phyloP scores from a whole-genome alignment of 805 yeast species.

The Metschnikowia colocasiae region DNA sequence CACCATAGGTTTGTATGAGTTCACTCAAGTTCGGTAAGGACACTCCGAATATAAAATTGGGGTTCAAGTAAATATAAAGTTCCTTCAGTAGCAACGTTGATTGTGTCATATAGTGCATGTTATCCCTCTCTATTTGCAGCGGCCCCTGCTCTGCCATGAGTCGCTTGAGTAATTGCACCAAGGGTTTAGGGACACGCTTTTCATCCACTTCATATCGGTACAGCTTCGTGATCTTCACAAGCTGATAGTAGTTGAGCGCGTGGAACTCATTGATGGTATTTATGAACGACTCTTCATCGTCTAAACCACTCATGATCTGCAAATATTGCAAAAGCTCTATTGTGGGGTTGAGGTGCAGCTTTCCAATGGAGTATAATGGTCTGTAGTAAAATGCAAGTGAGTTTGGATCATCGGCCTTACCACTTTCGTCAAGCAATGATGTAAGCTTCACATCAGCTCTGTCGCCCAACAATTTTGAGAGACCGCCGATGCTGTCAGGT shows the following conservation, averaged over 20 bases:
- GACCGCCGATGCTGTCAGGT: slow-evolving; percentile 32
- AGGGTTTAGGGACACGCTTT: slow-evolving; percentile 49
- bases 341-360: slow-evolving; percentile 63
- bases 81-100: slow-evolving; percentile 39
- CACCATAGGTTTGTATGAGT: slow-evolving; percentile 70
- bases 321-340: slow-evolving; percentile 85
- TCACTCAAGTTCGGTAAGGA: slow-evolving; percentile 73
- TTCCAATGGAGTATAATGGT: slow-evolving; percentile 62
- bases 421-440: slow-evolving; percentile 24
- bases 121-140: slow-evolving; percentile 25
- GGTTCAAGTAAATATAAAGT: slow-evolving; percentile 47
- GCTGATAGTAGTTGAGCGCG: slow-evolving; percentile 61
- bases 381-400: slow-evolving; percentile 60
- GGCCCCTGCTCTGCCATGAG: slow-evolving; percentile 38
- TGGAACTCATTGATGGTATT: slow-evolving; percentile 52
- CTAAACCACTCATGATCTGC: slow-evolving; percentile 74
- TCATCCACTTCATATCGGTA: slow-evolving; percentile 87
- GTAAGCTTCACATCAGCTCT: slow-evolving; percentile 10
- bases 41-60: slow-evolving; percentile 51
- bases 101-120: slow-evolving; percentile 40
- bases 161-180: slow-evolving; percentile 27
- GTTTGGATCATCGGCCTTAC: slow-evolving; percentile 34
- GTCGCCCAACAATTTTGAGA: slow-evolving; percentile 19
- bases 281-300: slow-evolving; percentile 59
- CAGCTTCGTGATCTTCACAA: slow-evolving; percentile 64